Conservation (phyloP, 2,329 filamentous ascomycete genomes). For the Ustulina deusta region DNA sequence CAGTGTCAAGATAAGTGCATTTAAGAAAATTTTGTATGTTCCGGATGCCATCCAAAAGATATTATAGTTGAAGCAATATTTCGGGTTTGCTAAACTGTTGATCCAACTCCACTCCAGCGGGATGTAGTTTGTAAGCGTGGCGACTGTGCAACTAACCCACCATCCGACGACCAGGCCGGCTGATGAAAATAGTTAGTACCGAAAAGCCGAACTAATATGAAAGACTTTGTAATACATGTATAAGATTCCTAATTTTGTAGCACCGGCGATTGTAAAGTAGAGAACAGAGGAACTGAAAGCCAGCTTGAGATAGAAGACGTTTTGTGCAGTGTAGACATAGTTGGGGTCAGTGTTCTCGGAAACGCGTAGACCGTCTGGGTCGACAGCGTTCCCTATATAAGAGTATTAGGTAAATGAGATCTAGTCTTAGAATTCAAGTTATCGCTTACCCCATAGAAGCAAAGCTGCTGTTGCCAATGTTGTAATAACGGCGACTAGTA, state of each 20-base stretch:
- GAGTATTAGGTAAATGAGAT: no score
- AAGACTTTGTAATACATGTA: constrained; percentile 52
- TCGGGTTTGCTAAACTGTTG: constrained; percentile 36
- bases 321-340: no score
- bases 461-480: constrained; percentile 1
- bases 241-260: no score
- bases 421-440: no score
- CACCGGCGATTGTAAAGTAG: no score
- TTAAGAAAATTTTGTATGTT: constrained; percentile 38
- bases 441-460: constrained; percentile 10
- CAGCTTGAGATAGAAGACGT: no score
- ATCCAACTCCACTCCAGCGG: constrained; percentile 42
- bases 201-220: constrained; percentile 42
- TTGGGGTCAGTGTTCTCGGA: no score
- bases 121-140: constrained; percentile 44
- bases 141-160: no score
- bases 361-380: no score
- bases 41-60: constrained; percentile 40
- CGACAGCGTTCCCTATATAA: no score
- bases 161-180: constrained; percentile 41
- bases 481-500: no score
- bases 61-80: constrained; percentile 44
- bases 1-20: constrained; percentile 40
- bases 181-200: constrained; percentile 40
- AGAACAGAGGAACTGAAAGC: no score